Conservation (phyloP, 169 alveolate species). For the Cryptosporidium baileyi region DNA sequence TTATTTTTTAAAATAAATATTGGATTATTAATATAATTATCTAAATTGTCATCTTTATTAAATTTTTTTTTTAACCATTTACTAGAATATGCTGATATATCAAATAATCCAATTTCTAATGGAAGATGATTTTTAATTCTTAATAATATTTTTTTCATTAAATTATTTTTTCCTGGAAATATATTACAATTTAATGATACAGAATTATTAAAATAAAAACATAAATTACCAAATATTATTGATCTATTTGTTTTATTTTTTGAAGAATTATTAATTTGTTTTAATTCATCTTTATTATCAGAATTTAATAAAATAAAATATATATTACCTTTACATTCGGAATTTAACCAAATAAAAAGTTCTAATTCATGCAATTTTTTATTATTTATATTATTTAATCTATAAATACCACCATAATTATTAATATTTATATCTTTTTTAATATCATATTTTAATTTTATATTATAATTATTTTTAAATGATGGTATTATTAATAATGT, state of each 20-base stretch:
- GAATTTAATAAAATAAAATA: slow-evolving; percentile 20
- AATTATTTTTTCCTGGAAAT: slow-evolving; percentile 12
- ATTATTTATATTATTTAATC: neutral
- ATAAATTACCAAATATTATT: slow-evolving; percentile 7
- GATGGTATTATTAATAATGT: slow-evolving; percentile 14
- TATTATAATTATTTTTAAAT: neutral
- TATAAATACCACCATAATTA: neutral
- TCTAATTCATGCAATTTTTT: neutral
- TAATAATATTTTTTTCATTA: neutral
- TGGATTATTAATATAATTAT: too few relatives aligned
- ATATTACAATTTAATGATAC: slow-evolving; percentile 15
- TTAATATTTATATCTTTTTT: neutral
- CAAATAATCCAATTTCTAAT: neutral
- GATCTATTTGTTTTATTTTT: neutral
- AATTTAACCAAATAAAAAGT: slow-evolving; percentile 40
- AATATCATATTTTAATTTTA: neutral
- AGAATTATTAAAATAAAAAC: neutral
- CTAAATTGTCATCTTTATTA: neutral
- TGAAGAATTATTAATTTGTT: neutral
- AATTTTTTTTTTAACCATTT: slow-evolving; percentile 23
- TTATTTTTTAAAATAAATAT: too few relatives aligned
- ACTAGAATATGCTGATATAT: slow-evolving; percentile 37
- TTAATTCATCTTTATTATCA: neutral
- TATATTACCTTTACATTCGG: slow-evolving; percentile 37
- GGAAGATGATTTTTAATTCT: neutral